A percentile compares a stretch with the other conserved stretches of the same genome.
Evolutionary conservation across 441 rosid species (phyloP).

Genomic region (Erodium chrysanthum): DNA sequence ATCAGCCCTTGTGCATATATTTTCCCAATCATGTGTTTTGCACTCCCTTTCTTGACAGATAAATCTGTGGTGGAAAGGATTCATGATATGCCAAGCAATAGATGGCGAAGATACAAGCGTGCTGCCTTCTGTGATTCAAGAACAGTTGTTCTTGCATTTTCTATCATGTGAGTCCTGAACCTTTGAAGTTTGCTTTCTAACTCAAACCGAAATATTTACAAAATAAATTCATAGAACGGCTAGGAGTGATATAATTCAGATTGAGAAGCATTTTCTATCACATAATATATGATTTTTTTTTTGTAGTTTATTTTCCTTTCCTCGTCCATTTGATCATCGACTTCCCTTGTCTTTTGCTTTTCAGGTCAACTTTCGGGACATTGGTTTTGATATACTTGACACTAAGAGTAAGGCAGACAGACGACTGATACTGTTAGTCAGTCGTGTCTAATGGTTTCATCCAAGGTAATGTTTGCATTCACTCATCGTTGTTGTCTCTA

Average conservation of each 20-base stretch:
- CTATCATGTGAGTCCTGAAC: slow-evolving; percentile 58
- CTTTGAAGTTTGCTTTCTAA: too few relatives aligned
- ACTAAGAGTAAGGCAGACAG: slow-evolving; percentile 64
- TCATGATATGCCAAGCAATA: slow-evolving; percentile 61
- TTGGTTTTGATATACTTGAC: slow-evolving; percentile 78
- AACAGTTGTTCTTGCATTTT: slow-evolving; percentile 72
- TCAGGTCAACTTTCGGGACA: slow-evolving; percentile 87
- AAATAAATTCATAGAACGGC: too few relatives aligned
- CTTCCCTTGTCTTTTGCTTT: neutral
- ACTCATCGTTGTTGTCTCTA: neutral
- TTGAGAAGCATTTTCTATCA: too few relatives aligned
- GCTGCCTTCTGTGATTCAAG: slow-evolving; percentile 76
- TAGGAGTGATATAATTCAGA: too few relatives aligned
- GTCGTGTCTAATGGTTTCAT: slow-evolving; percentile 25
- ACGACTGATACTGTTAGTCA: slow-evolving; percentile 36
- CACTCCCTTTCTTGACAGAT: slow-evolving; percentile 29
- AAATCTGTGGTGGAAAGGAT: slow-evolving; percentile 48
- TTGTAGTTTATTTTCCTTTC: too few relatives aligned
- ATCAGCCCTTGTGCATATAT: neutral
- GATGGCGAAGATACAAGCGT: slow-evolving; percentile 85
- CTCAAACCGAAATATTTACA: too few relatives aligned
- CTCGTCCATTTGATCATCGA: too few relatives aligned
- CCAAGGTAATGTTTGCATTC: neutral
- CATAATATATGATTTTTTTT: too few relatives aligned
- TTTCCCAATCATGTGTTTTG: neutral